These are phyloP conservation scores for Pugionium cornutum DNA, from an alignment of 345 rosid genomes.

Conservation along the genomic window DNA sequence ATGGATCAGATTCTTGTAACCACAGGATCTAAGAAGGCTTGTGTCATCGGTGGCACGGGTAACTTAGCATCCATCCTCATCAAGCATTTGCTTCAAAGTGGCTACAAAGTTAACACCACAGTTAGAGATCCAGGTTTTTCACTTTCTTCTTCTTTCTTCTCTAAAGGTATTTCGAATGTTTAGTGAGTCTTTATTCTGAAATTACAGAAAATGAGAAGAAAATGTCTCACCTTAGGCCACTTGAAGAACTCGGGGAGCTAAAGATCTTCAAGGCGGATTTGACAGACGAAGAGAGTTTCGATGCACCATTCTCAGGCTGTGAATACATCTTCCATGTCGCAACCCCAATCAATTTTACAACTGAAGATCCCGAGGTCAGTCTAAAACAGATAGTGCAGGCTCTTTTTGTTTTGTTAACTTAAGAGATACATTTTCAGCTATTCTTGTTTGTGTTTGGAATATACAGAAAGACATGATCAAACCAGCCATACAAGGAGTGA, in stretches of 20 bases:
- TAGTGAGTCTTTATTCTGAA: background rate
- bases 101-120: constrained; percentile 78
- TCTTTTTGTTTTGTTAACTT: background rate
- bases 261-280: constrained; percentile 70
- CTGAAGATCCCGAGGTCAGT: constrained; percentile 82
- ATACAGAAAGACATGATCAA: constrained; percentile 84
- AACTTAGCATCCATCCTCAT: constrained; percentile 72
- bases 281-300: constrained; percentile 63
- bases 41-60: constrained; percentile 84
- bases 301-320: constrained; percentile 59
- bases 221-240: constrained; percentile 52
- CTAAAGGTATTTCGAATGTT: constrained; percentile 15
- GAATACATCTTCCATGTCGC: constrained; percentile 88
- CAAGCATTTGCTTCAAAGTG: constrained; percentile 69
- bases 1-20: constrained; percentile 41
- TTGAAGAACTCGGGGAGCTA: constrained; percentile 65
- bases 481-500: constrained; percentile 80
- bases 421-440: background rate
- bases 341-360: constrained; percentile 79
- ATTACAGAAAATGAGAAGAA: constrained; percentile 61
- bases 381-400: background rate
- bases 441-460: background rate
- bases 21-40: constrained; percentile 50
- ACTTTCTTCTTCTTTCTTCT: background rate
- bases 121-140: constrained; percentile 56